Evolutionary conservation across 495 filamentous ascomycete genomes (phyloP).

Genomic region (Trichoderma erinaceum): DNA sequence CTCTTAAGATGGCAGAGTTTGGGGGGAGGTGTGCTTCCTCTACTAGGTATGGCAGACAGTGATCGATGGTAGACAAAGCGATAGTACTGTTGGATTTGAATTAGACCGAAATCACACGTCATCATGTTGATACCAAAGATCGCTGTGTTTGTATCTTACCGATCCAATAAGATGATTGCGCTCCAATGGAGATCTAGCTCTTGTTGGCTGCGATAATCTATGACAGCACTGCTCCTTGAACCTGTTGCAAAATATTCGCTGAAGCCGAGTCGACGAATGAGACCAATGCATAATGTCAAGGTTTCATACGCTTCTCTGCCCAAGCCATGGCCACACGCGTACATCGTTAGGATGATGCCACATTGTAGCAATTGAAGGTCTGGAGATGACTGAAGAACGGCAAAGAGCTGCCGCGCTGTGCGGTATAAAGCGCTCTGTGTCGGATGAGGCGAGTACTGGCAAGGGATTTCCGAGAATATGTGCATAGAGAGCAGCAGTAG

Average conservation of each 20-base stretch:
- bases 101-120: not conserved
- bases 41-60: not conserved
- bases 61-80: not conserved
- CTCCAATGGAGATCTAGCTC: not conserved
- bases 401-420: slow-evolving; percentile 2
- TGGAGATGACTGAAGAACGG: not conserved
- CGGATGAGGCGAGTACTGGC: not conserved
- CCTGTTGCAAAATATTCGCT: not conserved
- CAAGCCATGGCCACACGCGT: slow-evolving; percentile 1
- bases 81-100: not conserved
- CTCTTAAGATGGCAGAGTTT: not conserved
- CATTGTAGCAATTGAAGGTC: not conserved
- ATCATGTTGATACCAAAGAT: not conserved
- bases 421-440: not conserved
- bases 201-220: not conserved
- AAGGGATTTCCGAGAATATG: not conserved
- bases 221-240: not conserved
- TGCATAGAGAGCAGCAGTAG: not conserved
- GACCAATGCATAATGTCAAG: not conserved
- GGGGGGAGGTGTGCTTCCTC: not conserved
- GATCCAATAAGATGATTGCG: not conserved
- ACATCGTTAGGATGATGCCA: not conserved
- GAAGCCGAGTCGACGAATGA: not conserved
- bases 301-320: not conserved
- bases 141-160: not conserved